These are phyloP conservation scores for Phytophthora fragariae DNA, from an alignment of 352 stramenopile genomes.

Conservation along the genomic window DNA sequence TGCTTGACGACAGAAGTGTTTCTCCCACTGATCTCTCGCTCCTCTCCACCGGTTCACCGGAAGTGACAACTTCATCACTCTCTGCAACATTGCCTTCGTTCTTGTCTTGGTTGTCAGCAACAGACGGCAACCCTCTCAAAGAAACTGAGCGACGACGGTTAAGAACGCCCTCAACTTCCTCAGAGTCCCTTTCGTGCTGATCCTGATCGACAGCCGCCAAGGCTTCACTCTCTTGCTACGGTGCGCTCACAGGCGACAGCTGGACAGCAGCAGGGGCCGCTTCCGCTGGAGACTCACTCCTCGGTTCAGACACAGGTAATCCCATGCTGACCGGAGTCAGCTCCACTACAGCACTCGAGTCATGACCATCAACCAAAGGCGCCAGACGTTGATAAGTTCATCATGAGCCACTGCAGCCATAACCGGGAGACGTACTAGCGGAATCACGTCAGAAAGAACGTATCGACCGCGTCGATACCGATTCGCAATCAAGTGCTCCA, in stretches of 20 bases:
- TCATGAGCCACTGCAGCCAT: neutral
- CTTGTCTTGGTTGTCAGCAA: neutral
- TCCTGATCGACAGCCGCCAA: neutral
- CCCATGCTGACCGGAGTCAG: neutral
- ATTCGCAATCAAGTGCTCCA: neutral
- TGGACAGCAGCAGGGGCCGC: neutral
- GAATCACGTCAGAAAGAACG: neutral
- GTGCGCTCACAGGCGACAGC: neutral
- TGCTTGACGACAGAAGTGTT: neutral
- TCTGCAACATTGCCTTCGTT: neutral
- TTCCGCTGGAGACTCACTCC: neutral
- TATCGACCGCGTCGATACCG: neutral
- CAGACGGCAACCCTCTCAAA: neutral
- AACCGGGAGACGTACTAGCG: neutral
- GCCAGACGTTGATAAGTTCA: neutral
- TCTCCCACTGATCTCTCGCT: neutral
- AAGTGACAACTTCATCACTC: neutral
- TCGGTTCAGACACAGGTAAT: neutral
- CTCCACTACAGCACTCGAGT: neutral
- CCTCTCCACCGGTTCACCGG: neutral
- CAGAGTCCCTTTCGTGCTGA: neutral
- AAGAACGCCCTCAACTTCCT: neutral
- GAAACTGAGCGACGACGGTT: neutral
- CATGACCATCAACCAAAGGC: neutral
- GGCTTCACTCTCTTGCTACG: neutral